Evolutionary conservation across 2,329 filamentous ascomycete genomes (phyloP), one percentile per base, ranked within the genome.

Genomic region (Geosmithia morbida): DNA sequence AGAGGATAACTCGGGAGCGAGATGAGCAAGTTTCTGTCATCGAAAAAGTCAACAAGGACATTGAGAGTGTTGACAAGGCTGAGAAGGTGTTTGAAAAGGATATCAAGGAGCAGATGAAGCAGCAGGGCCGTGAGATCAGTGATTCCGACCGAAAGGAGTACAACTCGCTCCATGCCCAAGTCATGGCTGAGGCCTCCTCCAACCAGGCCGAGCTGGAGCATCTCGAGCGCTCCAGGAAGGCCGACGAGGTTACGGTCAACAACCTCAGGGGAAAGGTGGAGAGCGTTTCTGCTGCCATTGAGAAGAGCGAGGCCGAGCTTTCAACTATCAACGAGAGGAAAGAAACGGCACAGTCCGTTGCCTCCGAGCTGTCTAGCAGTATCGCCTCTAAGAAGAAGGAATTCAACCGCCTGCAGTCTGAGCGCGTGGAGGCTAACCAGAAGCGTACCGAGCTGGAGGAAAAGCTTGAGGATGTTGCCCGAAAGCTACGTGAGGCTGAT

Each of bases 221-320:
- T 52, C 75, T 96, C n/a, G 77, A 80, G 48, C 87, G 89, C 19
- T 87, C 96, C 59, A 74, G 87, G 51, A 95, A 90, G 65, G 92
- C 87, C 0, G 89, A 97, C 57, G 84, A 90, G 51, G 88, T 94
- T 50, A 92, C 88, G 0, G 85, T 90, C 50, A 90, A 86, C 57
- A 95, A 85, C 52, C 71, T 97, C 52, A 89, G 85, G 63, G 85
- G 86, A 58, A 95, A 88, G 60, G 82, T 96, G 30, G 87, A 95
- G 53, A 81, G 75, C 48, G 79, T 83, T 16, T 75, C 92, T 52
- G 82, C 81, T 55, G 78, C 83, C 37, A 73, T 86, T 13, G 78
- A 85, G 51, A 87, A 83, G 53, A 70, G 92, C 4, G 79, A 87
- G 51, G 72, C 74, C 3, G 88, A 96, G 51, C 68, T 88, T 16